Percentiles rank a stretch among this genome's conserved stretches.
These are phyloP conservation scores for Stereum hirsutum DNA, from an alignment of 1,284 basidiomycete species.

Conservation along the genomic window DNA sequence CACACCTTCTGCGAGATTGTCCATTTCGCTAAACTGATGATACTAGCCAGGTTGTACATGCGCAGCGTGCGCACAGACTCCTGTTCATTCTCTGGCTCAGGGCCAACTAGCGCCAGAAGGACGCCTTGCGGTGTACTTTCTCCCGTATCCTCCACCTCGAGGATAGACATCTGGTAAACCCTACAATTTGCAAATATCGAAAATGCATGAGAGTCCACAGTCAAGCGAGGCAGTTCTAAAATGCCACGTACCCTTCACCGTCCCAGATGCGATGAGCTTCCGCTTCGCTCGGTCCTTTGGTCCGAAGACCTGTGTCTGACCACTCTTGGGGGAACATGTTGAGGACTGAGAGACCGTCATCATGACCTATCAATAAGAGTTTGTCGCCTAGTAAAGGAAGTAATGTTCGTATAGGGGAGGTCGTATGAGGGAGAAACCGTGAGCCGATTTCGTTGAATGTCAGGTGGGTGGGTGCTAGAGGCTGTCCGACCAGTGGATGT, in stretches of 20 bases:
- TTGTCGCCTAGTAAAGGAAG: constrained; percentile 57
- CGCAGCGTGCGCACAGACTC: constrained; percentile 50
- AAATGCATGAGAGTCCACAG: constrained; percentile 1
- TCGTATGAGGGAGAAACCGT: constrained; percentile 73
- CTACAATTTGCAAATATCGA: constrained; percentile 23
- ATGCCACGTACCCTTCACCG: constrained; percentile 56
- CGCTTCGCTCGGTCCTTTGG: constrained; percentile 62
- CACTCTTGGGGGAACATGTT: constrained; percentile 69
- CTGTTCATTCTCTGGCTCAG: constrained; percentile 40
- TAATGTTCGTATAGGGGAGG: constrained; percentile 59
- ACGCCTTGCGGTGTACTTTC: constrained; percentile 63
- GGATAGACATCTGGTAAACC: constrained; percentile 64
- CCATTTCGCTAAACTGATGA: constrained; percentile 68
- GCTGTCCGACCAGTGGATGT: constrained; percentile 39
- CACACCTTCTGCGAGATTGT: constrained; percentile 53
- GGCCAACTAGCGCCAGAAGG: constrained; percentile 61
- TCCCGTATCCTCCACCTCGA: constrained; percentile 56
- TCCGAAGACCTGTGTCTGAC: constrained; percentile 35
- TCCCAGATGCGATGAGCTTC: constrained; percentile 57
- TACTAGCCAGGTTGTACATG: constrained; percentile 73
- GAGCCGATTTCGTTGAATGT: constrained; percentile 71
- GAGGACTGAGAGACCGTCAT: constrained; percentile 66
- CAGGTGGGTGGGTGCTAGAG: constrained; percentile 49
- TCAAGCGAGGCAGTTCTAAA: constrained; percentile 1
- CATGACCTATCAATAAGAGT: constrained; percentile 64